Evolutionary conservation across 306 rosid species (phyloP), one percentile per base, ranked within the genome.

Genomic region (Vachellia collinsii): DNA sequence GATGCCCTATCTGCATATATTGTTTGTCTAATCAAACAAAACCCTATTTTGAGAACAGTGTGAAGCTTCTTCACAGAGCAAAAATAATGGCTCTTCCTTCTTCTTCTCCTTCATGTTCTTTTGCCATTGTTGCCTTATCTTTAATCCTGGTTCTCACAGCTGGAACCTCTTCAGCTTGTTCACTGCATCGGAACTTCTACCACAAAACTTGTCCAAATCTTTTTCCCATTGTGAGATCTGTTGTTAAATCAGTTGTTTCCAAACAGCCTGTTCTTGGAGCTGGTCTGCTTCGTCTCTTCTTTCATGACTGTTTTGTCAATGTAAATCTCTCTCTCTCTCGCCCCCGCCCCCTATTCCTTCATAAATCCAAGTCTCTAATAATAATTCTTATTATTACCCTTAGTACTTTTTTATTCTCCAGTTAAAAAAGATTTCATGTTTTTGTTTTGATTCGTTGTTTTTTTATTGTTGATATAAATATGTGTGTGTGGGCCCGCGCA

Each of bases 251-350:
- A 3, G 96, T 91, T 0, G 68, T 94, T 0, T 73, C 88, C 10
- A 87, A 81, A 56, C 90, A 89, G 63, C 77, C 71, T 20, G 94
- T 95, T 51, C 84, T 87, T 50, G 98, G 94, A 46, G 98, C 86
- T 37, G 92, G 94, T 62, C 86, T 94, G 0, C 89, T 94, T 62
- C 98, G 98, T 56, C 90, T 94, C 17, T 81, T 72, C 85, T 94
- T 94, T 43, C 98, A 94, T 43, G 98, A 94, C 36, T 94, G 98
- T 83, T 94, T 94, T 16, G 96, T 92, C 85, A 88, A 94, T 64
- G 98, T 94, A 87, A 86, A 62, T 83, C 19, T 50, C 70, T 74
- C 47, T 46, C 0, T 1, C 59, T 19, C 25, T 74, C 34, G 34
- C 34, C 34, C 34, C 34, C 34, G n/a, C 34, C 2, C 34, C 2